Percentiles rank a stretch among this genome's conserved stretches.
These are phyloP conservation scores for Inga oerstediana DNA, from an alignment of 306 rosid species.

Conservation along the genomic window DNA sequence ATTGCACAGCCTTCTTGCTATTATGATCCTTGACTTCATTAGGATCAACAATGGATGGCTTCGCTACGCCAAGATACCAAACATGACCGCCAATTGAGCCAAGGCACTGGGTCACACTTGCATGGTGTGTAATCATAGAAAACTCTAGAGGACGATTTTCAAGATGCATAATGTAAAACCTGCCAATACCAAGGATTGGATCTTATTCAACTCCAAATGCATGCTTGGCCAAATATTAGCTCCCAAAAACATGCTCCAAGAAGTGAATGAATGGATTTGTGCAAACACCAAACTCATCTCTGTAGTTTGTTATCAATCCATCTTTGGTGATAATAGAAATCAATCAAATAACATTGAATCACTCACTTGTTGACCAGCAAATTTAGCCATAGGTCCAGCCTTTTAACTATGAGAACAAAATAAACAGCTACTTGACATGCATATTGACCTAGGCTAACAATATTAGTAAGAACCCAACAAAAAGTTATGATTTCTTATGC, in stretches of 20 bases:
- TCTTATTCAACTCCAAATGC: not conserved
- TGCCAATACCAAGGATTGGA: constrained; percentile 7
- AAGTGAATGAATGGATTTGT: not conserved
- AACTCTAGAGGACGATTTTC: constrained; percentile 56
- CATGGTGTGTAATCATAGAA: constrained; percentile 76
- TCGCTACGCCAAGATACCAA: constrained; percentile 92
- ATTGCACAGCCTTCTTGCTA: constrained; percentile 40
- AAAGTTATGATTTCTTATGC: not conserved
- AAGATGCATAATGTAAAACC: constrained; percentile 79
- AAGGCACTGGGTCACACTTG: constrained; percentile 87
- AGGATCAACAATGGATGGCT: constrained; percentile 63
- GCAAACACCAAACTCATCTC: constrained; percentile 12
- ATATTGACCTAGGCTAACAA: not conserved
- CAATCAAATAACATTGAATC: not conserved
- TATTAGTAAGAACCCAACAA: not conserved
- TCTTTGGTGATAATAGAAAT: not conserved
- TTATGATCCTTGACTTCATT: constrained; percentile 34
- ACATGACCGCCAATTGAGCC: constrained; percentile 74
- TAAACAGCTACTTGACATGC: not conserved
- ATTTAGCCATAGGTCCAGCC: not conserved
- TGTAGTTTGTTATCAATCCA: not conserved
- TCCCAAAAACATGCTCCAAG: not conserved
- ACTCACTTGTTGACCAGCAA: not conserved
- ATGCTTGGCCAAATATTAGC: not conserved
- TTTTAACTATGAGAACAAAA: not conserved